Conservation (phyloP, 495 filamentous ascomycete species). For the Niebla homalea region DNA sequence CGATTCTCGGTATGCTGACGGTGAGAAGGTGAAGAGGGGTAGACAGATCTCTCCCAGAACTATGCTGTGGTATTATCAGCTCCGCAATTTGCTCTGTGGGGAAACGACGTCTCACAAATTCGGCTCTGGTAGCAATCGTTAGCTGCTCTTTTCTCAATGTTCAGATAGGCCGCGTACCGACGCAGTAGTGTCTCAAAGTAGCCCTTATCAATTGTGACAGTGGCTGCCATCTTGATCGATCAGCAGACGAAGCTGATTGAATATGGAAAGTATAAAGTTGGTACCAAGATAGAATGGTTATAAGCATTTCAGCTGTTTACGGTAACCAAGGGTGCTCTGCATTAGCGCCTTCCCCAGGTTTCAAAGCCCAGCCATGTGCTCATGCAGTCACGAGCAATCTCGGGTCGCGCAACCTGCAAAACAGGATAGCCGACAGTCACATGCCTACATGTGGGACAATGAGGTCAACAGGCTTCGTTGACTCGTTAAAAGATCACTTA, state of each 20-base stretch:
- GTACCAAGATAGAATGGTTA: neutral
- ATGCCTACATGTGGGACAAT: too few relatives aligned
- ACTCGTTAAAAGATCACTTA: too few relatives aligned
- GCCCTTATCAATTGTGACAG: slow-evolving; percentile 37
- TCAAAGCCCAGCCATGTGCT: neutral
- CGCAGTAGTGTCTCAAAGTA: slow-evolving; percentile 41
- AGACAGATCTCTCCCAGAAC: slow-evolving; percentile 21
- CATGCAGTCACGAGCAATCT: too few relatives aligned
- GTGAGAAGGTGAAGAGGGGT: slow-evolving; percentile 24
- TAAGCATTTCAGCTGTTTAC: neutral
- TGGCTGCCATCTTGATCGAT: slow-evolving; percentile 19
- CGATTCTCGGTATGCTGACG: slow-evolving; percentile 39
- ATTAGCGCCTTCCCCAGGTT: neutral
- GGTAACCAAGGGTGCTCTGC: neutral
- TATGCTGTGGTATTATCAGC: slow-evolving; percentile 24
- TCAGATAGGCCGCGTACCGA: slow-evolving; percentile 22
- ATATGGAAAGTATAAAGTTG: neutral
- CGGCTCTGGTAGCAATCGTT: slow-evolving; percentile 19
- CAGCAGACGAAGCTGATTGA: neutral
- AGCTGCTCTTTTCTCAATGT: neutral
- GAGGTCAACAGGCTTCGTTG: too few relatives aligned
- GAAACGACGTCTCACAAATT: slow-evolving; percentile 19
- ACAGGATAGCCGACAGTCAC: too few relatives aligned
- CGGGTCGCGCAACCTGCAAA: too few relatives aligned
- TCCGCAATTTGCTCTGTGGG: too few relatives aligned